These are phyloP conservation scores for Suhomyces atakaporum DNA, from an alignment of 1,139 yeast species.

Conservation along the genomic window DNA sequence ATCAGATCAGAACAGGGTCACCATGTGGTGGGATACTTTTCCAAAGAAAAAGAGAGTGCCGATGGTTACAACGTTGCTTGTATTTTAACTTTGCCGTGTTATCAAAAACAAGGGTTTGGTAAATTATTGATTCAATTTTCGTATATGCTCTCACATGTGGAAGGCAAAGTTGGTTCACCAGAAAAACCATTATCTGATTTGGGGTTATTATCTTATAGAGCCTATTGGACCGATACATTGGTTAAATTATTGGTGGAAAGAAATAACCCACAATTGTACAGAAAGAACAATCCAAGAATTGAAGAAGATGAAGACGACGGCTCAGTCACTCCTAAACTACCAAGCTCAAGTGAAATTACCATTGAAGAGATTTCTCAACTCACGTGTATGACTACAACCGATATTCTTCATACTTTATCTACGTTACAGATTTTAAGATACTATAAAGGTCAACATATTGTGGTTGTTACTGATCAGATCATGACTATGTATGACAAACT, in stretches of 20 bases:
- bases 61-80: slow-evolving; percentile 98
- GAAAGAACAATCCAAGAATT: slow-evolving; percentile 39
- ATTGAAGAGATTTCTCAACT: slow-evolving; percentile 87
- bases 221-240: slow-evolving; percentile 93
- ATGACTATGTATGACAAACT: slow-evolving; percentile 74
- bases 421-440: slow-evolving; percentile 87
- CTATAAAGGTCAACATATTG: slow-evolving; percentile 94
- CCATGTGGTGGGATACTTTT: slow-evolving; percentile 93
- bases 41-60: slow-evolving; percentile 94
- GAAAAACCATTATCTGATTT: slow-evolving; percentile 96
- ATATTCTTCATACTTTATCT: slow-evolving; percentile 88
- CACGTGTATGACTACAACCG: slow-evolving; percentile 96
- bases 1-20: slow-evolving; percentile 85
- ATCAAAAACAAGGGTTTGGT: slow-evolving; percentile 94
- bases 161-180: slow-evolving; percentile 91
- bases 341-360: slow-evolving; percentile 60
- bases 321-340: slow-evolving; percentile 19
- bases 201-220: slow-evolving; percentile 90
- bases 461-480: slow-evolving; percentile 84
- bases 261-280: slow-evolving; percentile 41
- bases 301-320: slow-evolving; percentile 32
- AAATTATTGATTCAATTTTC: slow-evolving; percentile 89
- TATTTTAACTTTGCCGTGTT: slow-evolving; percentile 92
- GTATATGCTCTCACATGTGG: slow-evolving; percentile 83
- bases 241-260: slow-evolving; percentile 72